Conservation (phyloP, 495 filamentous ascomycete species). For the Lasiosphaeria miniovina region DNA sequence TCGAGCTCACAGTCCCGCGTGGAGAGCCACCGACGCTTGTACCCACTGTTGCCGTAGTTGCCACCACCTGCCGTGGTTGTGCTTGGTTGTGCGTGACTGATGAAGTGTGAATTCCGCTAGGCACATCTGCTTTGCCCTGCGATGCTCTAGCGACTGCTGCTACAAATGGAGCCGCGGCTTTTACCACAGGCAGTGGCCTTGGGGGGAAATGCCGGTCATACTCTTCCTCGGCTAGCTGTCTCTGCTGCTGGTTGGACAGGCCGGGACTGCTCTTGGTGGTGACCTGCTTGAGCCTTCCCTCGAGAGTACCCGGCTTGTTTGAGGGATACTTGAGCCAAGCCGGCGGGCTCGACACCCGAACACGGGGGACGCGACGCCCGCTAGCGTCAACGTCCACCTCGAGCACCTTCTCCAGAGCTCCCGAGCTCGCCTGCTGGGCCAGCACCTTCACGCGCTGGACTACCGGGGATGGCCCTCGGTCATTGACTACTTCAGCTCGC, state of each 20-base stretch:
- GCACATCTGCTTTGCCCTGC: too few species aligned
- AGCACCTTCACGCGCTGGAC: slow-evolving; percentile 14
- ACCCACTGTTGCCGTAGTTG: not conserved
- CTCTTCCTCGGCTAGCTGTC: not conserved
- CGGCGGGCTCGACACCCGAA: slow-evolving; percentile 34
- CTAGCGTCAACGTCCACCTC: slow-evolving; percentile 12
- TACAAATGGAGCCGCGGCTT: too few species aligned
- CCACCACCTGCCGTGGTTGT: too few species aligned
- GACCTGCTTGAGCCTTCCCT: slow-evolving; percentile 25
- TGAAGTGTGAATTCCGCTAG: too few species aligned
- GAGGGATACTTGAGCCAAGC: slow-evolving; percentile 32
- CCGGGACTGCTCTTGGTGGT: not conserved
- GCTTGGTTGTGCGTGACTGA: too few species aligned
- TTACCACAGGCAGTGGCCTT: too few species aligned
- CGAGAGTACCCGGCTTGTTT: slow-evolving; percentile 25
- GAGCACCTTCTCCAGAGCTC: slow-evolving; percentile 7
- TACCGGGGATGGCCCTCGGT: slow-evolving; percentile 5
- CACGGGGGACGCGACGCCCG: slow-evolving; percentile 17
- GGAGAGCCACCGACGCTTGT: not conserved
- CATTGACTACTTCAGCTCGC: not conserved
- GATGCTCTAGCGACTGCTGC: too few species aligned
- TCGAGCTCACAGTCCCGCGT: not conserved
- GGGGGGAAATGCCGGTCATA: too few species aligned
- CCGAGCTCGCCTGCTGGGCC: slow-evolving; percentile 6
- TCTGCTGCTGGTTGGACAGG: not conserved